Base-by-base conservation (phyloP, 2,329 filamentous ascomycete species). In the Hypoxylon sp. region DNA sequence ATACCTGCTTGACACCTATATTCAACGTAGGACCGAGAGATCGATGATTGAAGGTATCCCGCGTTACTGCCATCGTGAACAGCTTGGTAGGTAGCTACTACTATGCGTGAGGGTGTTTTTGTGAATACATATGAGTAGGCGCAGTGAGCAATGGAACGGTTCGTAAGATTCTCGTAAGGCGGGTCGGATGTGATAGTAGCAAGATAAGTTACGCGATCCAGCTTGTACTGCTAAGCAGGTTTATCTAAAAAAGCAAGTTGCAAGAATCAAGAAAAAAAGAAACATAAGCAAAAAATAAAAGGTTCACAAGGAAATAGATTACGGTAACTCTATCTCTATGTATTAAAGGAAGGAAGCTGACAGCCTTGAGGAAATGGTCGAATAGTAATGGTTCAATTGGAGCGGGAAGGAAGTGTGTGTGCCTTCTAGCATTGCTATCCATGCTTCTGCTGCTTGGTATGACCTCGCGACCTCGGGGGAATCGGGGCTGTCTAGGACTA, bases 1-100 rank as follows among this genome's bases (percentile, higher is more conserved):
- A 54, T 78, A 90, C 88, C 80, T 89, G 77, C 69, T 90, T 90
- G 56, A 91, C 81, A 55, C 76, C 76, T 45, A 74, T 76, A 66
- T 91, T 84, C 35, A 89, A 77, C 25, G 78, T 76, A 35, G 73
- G 71, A 55, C 88, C 88, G 42, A 92, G 79, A 54, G 89, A 89
- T 72, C 88, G 83, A 58, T 79, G 68, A 64, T 84, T 84, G 65
- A 73, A 83, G 40, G 71, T 69, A 66, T 86, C 82, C 63, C 82
- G 80, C 56, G 55, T 51, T 35, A 63, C 55, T 32, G 60, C 60
- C 63, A 67, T 65, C 41, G 43, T 63, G 30, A 61, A 60, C 44
- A 63, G 44, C 54, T n/a, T n/a, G n/a, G n/a, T n/a, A n/a, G n/a
- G n/a, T 59, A 61, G 46, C 52, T 61, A 60, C 56, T 55, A 57